These are phyloP conservation scores for Excoecaria agallocha DNA, from an alignment of 345 rosid genomes.

Conservation along the genomic window DNA sequence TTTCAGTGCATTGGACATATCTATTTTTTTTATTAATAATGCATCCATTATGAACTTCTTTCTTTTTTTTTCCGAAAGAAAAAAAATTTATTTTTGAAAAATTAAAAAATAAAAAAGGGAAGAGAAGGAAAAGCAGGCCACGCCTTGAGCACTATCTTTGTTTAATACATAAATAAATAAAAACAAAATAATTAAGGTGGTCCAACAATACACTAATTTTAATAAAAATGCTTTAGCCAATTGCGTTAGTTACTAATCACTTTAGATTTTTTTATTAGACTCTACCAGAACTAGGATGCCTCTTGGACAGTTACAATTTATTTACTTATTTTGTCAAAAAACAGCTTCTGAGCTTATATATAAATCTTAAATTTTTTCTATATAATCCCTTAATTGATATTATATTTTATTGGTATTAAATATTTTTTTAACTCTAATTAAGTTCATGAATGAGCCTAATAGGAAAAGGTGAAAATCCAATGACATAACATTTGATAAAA, in stretches of 20 bases:
- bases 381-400: no score
- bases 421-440: no score
- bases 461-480: no score
- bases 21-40: neutral
- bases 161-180: neutral
- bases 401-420: no score
- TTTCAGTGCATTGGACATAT: no score
- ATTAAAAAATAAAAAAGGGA: neutral
- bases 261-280: neutral
- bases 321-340: neutral
- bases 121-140: neutral
- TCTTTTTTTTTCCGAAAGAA: neutral
- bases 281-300: neutral
- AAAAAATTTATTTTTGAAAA: neutral
- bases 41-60: constrained; percentile 4
- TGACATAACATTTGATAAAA: no score
- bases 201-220: neutral
- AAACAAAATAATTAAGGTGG: neutral
- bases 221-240: neutral
- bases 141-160: constrained; percentile 8
- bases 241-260: neutral
- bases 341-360: no score
- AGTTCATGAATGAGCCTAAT: no score
- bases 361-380: no score
- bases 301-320: neutral